These are phyloP conservation scores for Helichrysum umbraculigerum DNA, from an alignment of 129 eudicot species.

Conservation along the genomic window DNA sequence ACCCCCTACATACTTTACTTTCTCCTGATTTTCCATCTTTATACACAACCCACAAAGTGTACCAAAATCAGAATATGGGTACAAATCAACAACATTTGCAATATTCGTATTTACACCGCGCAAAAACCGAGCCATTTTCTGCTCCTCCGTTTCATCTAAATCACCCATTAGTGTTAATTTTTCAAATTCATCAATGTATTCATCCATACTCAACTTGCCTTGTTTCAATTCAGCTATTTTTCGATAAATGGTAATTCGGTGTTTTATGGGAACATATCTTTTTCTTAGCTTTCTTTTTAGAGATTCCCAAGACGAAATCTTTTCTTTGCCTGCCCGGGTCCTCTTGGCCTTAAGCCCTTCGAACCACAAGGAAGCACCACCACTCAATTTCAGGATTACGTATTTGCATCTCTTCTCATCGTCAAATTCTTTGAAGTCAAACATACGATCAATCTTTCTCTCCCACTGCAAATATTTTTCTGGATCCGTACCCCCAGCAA, in stretches of 20 bases:
- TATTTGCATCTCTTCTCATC: not conserved
- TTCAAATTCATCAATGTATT: too few species aligned
- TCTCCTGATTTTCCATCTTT: not conserved
- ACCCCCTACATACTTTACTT: not conserved
- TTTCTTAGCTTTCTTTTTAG: not conserved
- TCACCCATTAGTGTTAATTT: too few species aligned
- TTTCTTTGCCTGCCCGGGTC: not conserved
- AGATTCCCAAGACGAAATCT: conserved; percentile 1
- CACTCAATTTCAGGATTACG: not conserved
- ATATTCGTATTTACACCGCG: not conserved
- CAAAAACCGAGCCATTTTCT: conserved; percentile 3
- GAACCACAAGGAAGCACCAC: not conserved
- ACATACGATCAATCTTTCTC: not conserved
- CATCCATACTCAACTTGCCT: not conserved
- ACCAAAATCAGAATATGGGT: not conserved
- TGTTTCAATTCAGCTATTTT: not conserved
- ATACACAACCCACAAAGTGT: not conserved
- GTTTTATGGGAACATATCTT: not conserved
- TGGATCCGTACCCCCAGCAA: not conserved
- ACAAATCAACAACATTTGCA: not conserved
- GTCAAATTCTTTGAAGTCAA: not conserved
- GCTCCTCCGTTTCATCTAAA: not conserved
- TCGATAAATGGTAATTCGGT: not conserved
- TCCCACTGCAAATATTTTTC: not conserved
- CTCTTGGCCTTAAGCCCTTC: not conserved